Evolutionary conservation across 176 grass and related monocot genomes (phyloP).

Genomic region (Rhynchospora breviuscula): DNA sequence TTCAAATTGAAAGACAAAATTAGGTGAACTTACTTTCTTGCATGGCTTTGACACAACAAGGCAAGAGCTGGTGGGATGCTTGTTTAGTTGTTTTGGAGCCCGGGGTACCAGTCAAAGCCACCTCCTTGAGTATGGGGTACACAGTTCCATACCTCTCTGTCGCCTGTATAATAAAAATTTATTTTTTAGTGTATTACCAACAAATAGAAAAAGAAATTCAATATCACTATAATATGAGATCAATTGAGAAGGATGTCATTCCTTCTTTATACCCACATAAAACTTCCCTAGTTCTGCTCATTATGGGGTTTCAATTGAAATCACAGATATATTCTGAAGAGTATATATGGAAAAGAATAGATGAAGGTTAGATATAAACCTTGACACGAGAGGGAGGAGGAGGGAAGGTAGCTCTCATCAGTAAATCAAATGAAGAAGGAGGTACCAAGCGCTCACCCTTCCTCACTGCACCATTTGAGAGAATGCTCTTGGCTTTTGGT

Average conservation of each 20-base stretch:
- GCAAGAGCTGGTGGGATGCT: conserved; percentile 79
- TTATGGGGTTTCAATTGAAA: background rate
- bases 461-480: conserved; percentile 79
- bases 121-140: conserved; percentile 76
- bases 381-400: conserved; percentile 54
- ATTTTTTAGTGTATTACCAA: background rate
- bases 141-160: conserved; percentile 87
- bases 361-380: conserved; percentile 29
- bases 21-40: conserved; percentile 73
- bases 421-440: conserved; percentile 62
- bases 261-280: background rate
- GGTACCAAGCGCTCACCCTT: conserved; percentile 84
- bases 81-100: conserved; percentile 89
- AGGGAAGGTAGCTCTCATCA: conserved; percentile 68
- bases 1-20: background rate
- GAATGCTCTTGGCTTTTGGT: conserved; percentile 67
- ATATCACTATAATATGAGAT: background rate
- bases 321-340: background rate
- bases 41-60: conserved; percentile 56
- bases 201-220: background rate
- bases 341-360: background rate
- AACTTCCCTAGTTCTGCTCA: no score
- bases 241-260: background rate
- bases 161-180: conserved; percentile 42
- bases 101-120: conserved; percentile 72